Percentiles rank a stretch among this genome's conserved stretches.
Evolutionary conservation across 108 stramenopile genomes (phyloP).

Genomic region (Conticribra guillardii): DNA sequence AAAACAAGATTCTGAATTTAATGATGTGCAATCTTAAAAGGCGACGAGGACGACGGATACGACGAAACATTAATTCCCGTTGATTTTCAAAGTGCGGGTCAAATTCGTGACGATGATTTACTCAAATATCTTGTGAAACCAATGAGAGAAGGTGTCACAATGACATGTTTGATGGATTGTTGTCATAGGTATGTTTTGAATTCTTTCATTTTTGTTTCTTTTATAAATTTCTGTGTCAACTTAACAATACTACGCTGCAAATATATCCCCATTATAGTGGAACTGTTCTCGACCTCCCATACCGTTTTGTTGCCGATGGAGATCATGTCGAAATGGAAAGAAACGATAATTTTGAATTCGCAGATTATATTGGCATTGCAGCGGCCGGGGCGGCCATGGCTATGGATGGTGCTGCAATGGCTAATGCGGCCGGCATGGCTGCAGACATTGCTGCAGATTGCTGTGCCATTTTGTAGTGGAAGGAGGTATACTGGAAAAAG

Average conservation of each 20-base stretch:
- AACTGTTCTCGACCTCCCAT: constrained; percentile 80
- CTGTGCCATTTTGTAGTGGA: constrained; percentile 21
- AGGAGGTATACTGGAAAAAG: no score
- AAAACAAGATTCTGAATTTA: no score
- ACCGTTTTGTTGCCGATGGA: constrained; percentile 70
- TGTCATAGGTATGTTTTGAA: constrained; percentile 14
- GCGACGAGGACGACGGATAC: constrained; percentile 68
- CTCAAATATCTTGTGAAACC: constrained; percentile 71
- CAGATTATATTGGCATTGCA: constrained; percentile 9
- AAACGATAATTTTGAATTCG: constrained; percentile 21
- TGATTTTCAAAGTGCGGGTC: constrained; percentile 82
- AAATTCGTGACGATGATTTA: constrained; percentile 88
- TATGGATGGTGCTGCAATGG: not conserved
- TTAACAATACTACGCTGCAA: no score
- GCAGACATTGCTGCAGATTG: no score
- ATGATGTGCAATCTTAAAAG: no score
- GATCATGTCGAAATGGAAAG: constrained; percentile 26
- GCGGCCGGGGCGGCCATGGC: constrained; percentile 1
- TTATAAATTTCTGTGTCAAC: constrained; percentile 20
- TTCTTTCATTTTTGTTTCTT: not conserved
- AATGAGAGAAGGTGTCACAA: constrained; percentile 72
- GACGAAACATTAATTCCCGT: constrained; percentile 91
- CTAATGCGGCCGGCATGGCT: not conserved
- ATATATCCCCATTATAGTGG: constrained; percentile 30
- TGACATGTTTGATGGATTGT: constrained; percentile 59